Evolutionary conservation across 2,329 filamentous ascomycete genomes (phyloP).

Genomic region (Emergomyces africanus): DNA sequence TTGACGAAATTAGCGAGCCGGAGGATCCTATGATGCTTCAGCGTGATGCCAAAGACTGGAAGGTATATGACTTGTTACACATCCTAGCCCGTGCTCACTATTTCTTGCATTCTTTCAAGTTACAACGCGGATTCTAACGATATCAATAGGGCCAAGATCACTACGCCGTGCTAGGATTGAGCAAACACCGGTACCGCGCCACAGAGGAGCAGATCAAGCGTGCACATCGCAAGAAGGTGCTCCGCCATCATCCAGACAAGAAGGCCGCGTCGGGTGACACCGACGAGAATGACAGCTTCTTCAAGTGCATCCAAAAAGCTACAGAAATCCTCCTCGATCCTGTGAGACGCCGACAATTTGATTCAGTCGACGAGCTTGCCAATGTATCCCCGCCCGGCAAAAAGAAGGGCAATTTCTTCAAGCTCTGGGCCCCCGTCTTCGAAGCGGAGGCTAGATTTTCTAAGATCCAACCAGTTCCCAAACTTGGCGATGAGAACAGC

Average conservation of each 20-base stretch:
- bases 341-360: slow-evolving; percentile 82
- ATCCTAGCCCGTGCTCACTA: background rate
- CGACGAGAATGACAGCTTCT: slow-evolving; percentile 89
- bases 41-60: slow-evolving; percentile 98
- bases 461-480: slow-evolving; percentile 75
- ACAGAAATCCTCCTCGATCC: slow-evolving; percentile 89
- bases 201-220: slow-evolving; percentile 98
- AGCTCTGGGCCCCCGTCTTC: slow-evolving; percentile 84
- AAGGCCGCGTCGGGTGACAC: slow-evolving; percentile 77
- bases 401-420: slow-evolving; percentile 85
- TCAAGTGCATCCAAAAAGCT: slow-evolving; percentile 99
- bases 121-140: background rate
- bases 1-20: slow-evolving; percentile 80
- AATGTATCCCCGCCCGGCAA: slow-evolving; percentile 86
- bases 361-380: slow-evolving; percentile 89
- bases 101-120: background rate
- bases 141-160: slow-evolving; percentile 70
- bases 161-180: slow-evolving; percentile 88
- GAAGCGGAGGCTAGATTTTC: slow-evolving; percentile 88
- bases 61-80: slow-evolving; percentile 45
- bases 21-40: slow-evolving; percentile 89
- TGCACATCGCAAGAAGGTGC: slow-evolving; percentile 98
- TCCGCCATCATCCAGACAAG: slow-evolving; percentile 98
- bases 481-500: slow-evolving; percentile 71
- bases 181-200: slow-evolving; percentile 82